Evolutionary conservation across 2,329 filamentous ascomycete species (phyloP), one percentile per base, ranked within the genome.

Genomic region (Teratosphaeria viscida): DNA sequence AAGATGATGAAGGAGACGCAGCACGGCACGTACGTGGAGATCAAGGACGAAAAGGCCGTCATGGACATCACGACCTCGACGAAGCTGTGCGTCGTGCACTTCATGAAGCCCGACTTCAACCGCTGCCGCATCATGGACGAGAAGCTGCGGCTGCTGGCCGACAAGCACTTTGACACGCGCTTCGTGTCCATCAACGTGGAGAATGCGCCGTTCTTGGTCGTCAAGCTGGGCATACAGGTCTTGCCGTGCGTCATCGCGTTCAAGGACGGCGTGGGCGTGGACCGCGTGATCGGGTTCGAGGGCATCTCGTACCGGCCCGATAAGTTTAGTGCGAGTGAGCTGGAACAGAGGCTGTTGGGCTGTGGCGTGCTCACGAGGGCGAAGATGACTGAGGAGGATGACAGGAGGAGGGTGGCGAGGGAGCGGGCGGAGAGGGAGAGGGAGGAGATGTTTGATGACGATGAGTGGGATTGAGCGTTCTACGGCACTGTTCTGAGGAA

Each of bases 91-190:
- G 76, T 86, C 1, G 80, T 86, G 27, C 84, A 86, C 68, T 86
- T 86, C 70, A 83, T 81, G 70, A 84, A 86, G 67, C 78, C 82
- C 2, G 84, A 86, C 67, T 86, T 86, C 71, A 77, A 79, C 23
- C 79, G 83, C 58, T 86, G 84, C 71, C 73, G 75, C 11, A 79
- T 83, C 58, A 86, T 86, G 84, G 83, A 86, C 68, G 75, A 74
- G 55, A 82, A 83, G 69, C 75, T 86, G 11, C 74, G 79, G 55
- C 72, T 78, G 68, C 72, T 85, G 49, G 81, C 82, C 1, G 75
- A 76, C 19, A 81, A 80, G 60, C 82, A 85, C 67, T 82, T 82
- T 62, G 82, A 84, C 65, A 83, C 82, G 2, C 73, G 82, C 19
- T 81, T 85, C 58, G 70, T 84, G 19, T 78, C 76, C 61, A 83